Percentiles rank a stretch among this genome's conserved stretches.
phyloP scores from a whole-genome alignment of 2,329 filamentous ascomycete genomes.

The Penicillium corylophilum region DNA sequence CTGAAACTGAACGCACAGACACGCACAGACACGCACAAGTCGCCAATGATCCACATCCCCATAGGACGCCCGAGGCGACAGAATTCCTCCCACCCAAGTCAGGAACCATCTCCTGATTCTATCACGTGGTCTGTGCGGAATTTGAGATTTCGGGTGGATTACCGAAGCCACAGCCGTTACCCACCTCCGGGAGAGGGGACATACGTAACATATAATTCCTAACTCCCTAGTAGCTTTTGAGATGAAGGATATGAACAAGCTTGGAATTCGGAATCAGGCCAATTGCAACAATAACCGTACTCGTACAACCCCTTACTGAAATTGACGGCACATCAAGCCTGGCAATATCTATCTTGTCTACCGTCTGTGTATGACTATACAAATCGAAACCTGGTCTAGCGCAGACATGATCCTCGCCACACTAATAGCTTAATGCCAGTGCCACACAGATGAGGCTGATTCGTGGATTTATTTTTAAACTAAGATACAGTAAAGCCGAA shows the following conservation, averaged over 20 bases:
- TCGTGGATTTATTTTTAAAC: no score
- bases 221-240: no score
- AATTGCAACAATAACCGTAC: neutral
- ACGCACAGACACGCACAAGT: neutral
- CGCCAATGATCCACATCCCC: neutral
- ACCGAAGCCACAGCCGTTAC: constrained; percentile 22
- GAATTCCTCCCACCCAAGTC: neutral
- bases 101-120: neutral
- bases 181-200: constrained; percentile 1
- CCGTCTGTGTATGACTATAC: neutral
- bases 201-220: neutral
- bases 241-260: neutral
- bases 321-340: neutral
- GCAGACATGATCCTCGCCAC: constrained; percentile 4
- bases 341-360: neutral
- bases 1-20: neutral
- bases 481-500: no score
- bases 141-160: constrained; percentile 12
- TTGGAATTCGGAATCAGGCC: neutral
- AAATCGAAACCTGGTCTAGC: constrained; percentile 1
- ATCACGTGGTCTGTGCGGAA: constrained; percentile 11
- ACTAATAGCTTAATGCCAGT: no score
- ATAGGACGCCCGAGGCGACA: neutral
- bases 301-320: neutral
- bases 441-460: no score